Evolutionary conservation across 140 eudicot species (phyloP).

Genomic region (Senecio squalidus): DNA sequence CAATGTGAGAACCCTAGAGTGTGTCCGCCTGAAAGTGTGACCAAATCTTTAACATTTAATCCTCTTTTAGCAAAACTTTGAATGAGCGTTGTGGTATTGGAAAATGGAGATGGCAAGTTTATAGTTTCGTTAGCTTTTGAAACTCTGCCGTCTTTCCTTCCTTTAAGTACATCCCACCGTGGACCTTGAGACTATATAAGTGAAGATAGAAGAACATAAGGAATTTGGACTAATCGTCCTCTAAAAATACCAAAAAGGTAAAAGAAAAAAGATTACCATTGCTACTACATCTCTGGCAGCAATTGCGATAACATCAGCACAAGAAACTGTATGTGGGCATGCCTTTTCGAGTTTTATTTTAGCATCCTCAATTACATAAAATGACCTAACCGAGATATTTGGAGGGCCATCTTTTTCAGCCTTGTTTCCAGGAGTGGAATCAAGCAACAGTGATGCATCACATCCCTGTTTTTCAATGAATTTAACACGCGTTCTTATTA

Average conservation of each 20-base stretch:
- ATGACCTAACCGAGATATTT: slow-evolving; percentile 57
- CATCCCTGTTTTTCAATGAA: slow-evolving; percentile 45
- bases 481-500: neutral
- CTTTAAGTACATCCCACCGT: slow-evolving; percentile 67
- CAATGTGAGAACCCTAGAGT: too few species aligned
- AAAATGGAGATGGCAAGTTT: slow-evolving; percentile 63
- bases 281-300: slow-evolving; percentile 71
- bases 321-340: slow-evolving; percentile 66
- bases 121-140: slow-evolving; percentile 48
- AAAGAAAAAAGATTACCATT: slow-evolving; percentile 34
- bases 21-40: slow-evolving; percentile 87
- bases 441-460: slow-evolving; percentile 65
- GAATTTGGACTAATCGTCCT: neutral
- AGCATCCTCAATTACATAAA: slow-evolving; percentile 66
- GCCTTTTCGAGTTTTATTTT: slow-evolving; percentile 60
- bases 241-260: neutral
- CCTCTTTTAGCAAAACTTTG: slow-evolving; percentile 63
- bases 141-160: slow-evolving; percentile 57
- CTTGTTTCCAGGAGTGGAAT: slow-evolving; percentile 52
- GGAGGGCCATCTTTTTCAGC: slow-evolving; percentile 85
- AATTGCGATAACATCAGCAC: slow-evolving; percentile 66
- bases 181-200: slow-evolving; percentile 68
- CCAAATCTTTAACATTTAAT: slow-evolving; percentile 57
- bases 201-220: neutral
- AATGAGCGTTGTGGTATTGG: slow-evolving; percentile 51